Percentiles rank a stretch among this genome's conserved stretches.
These are phyloP conservation scores for Chlorella sp. DNA, from an alignment of 139 green algal genomes.

Conservation along the genomic window DNA sequence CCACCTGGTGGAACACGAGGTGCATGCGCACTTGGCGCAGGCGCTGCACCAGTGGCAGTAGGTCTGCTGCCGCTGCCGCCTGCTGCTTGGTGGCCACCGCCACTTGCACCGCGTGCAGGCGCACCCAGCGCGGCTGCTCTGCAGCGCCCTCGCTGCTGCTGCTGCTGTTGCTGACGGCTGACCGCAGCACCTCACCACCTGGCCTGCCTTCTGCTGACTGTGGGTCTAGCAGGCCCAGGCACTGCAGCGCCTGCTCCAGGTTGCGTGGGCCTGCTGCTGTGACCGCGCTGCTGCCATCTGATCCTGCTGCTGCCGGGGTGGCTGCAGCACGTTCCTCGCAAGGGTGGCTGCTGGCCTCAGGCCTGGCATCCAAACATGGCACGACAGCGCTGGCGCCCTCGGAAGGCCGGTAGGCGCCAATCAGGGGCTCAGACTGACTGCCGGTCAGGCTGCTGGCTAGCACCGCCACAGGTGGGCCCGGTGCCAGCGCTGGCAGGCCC, in stretches of 20 bases:
- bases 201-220: background rate
- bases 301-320: too few relatives aligned
- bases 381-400: background rate
- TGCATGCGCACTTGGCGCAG: constrained; percentile 25
- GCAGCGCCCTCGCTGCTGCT: background rate
- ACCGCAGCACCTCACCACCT: too few relatives aligned
- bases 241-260: constrained; percentile 6
- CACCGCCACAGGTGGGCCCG: background rate
- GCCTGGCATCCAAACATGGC: background rate
- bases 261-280: background rate
- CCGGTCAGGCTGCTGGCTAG: too few relatives aligned
- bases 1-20: constrained; percentile 33
- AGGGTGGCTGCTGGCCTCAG: background rate
- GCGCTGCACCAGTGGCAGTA: constrained; percentile 28
- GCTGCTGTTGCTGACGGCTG: background rate
- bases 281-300: background rate
- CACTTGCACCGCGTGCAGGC: constrained; percentile 16
- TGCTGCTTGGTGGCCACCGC: constrained; percentile 19
- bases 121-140: background rate
- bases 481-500: background rate
- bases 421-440: background rate
- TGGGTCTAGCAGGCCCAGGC: constrained; percentile 10
- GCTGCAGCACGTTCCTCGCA: background rate
- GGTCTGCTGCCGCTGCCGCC: background rate
- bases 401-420: background rate